Percentiles rank a stretch among this genome's conserved stretches.
phyloP scores from a whole-genome alignment of 805 yeast species.

The baker's yeast (Saccharomyces cerevisiae) region DNA sequence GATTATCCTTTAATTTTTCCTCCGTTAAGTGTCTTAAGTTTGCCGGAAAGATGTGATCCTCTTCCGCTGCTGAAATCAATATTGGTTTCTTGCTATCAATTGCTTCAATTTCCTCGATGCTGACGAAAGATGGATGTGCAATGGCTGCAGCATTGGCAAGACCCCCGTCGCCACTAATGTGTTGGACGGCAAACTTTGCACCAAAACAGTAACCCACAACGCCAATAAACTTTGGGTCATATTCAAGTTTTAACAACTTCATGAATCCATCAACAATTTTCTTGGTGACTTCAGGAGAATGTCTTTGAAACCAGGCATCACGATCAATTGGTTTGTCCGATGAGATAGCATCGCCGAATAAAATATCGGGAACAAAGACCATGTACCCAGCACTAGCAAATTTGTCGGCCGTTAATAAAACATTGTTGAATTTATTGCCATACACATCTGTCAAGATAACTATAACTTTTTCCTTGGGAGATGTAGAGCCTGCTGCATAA shows the following conservation, averaged over 20 bases:
- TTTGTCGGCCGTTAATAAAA: constrained; percentile 53
- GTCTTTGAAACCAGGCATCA: constrained; percentile 47
- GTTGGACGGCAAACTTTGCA: constrained; percentile 57
- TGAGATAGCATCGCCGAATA: constrained; percentile 40
- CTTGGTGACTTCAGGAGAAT: constrained; percentile 40
- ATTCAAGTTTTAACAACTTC: constrained; percentile 35
- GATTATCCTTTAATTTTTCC: constrained; percentile 44
- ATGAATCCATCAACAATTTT: constrained; percentile 45
- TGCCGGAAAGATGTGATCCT: constrained; percentile 51
- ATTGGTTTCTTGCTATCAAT: constrained; percentile 49
- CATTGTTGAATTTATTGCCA: constrained; percentile 55
- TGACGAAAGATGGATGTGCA: constrained; percentile 78
- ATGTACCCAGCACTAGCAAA: constrained; percentile 56
- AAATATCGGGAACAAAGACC: constrained; percentile 70
- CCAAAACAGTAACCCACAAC: constrained; percentile 81
- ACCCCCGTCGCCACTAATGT: constrained; percentile 32
- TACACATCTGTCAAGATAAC: constrained; percentile 63
- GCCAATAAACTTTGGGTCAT: constrained; percentile 42
- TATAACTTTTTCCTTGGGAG: constrained; percentile 38
- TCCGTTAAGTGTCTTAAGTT: constrained; percentile 61
- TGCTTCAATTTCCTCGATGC: constrained; percentile 53
- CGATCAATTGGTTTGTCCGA: constrained; percentile 21
- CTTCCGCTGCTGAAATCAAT: constrained; percentile 66
- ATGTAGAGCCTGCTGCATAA: constrained; percentile 41
- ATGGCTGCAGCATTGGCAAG: constrained; percentile 54